Conservation (phyloP, 805 yeast species). For the Hermanozyma aechmeae region DNA sequence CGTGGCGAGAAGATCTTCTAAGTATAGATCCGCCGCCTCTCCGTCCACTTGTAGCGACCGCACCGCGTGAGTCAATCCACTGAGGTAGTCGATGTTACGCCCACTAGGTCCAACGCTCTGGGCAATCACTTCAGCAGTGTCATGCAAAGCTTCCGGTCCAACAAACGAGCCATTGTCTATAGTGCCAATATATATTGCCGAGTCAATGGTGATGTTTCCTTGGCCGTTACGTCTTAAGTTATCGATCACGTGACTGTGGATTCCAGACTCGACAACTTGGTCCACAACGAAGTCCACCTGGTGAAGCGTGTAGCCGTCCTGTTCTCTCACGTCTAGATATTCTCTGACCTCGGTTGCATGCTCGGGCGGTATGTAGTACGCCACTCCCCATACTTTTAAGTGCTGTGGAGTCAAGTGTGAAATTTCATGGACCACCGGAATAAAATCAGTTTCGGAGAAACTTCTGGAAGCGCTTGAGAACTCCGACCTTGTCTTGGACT, state of each 20-base stretch:
- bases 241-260: not conserved
- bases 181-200: conserved; percentile 77
- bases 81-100: conserved; percentile 61
- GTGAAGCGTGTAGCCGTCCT: conserved; percentile 77
- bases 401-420: conserved; percentile 28
- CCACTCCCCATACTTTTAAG: conserved; percentile 67
- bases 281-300: conserved; percentile 53
- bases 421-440: too few relatives aligned
- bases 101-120: conserved; percentile 74
- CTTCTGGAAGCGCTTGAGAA: not conserved
- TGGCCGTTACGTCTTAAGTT: conserved; percentile 6
- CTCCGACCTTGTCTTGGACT: not conserved
- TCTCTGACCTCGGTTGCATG: conserved; percentile 51
- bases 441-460: conserved; percentile 1
- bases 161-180: conserved; percentile 71
- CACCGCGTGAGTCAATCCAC: conserved; percentile 40
- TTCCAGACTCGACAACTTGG: conserved; percentile 3
- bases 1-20: conserved; percentile 18
- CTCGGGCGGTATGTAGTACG: conserved; percentile 67
- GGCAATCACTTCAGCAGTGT: conserved; percentile 55
- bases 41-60: conserved; percentile 12
- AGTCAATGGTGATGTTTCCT: conserved; percentile 37
- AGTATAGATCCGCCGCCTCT: conserved; percentile 19
- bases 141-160: conserved; percentile 62
- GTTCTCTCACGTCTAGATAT: conserved; percentile 75